Percentiles rank a stretch among this genome's conserved stretches.
phyloP scores from a whole-genome alignment of 2,329 filamentous ascomycete species.

The Lizonia empirigonia region DNA sequence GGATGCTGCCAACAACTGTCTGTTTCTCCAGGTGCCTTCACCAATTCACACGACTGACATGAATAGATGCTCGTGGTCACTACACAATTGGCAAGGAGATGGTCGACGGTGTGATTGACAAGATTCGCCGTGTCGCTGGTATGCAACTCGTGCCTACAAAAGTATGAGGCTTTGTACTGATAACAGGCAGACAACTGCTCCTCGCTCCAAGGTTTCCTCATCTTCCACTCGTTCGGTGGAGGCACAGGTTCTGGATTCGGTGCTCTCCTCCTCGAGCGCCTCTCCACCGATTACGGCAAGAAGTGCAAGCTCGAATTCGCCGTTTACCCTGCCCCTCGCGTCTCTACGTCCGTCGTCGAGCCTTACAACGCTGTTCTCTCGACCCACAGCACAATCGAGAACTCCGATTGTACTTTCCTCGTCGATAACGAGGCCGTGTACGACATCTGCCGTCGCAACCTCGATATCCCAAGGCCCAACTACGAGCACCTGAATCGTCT shows the following conservation, averaged over 20 bases:
- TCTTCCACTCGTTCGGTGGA: conserved; percentile 77
- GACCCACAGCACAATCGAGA: conserved; percentile 76
- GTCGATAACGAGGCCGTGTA: conserved; percentile 78
- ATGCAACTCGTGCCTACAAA: conserved; percentile 32
- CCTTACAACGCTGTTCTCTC: conserved; percentile 76
- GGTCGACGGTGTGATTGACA: conserved; percentile 72
- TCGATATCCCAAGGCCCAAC: conserved; percentile 71
- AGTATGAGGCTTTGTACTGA: conserved; percentile 19
- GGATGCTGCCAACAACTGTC: conserved; percentile 77
- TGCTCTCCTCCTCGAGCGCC: conserved; percentile 72
- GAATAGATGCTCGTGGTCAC: conserved; percentile 70
- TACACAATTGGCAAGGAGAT: conserved; percentile 80
- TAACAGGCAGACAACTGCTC: conserved; percentile 67
- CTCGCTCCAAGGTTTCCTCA: conserved; percentile 73
- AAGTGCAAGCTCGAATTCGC: conserved; percentile 79
- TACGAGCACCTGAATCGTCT: conserved; percentile 75
- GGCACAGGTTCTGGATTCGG: conserved; percentile 76
- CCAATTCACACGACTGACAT: conserved; percentile 24
- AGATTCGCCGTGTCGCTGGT: conserved; percentile 72
- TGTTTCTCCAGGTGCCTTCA: conserved; percentile 17
- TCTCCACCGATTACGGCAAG: conserved; percentile 76
- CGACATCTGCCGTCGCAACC: conserved; percentile 74
- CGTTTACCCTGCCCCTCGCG: conserved; percentile 72
- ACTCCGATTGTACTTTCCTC: conserved; percentile 79
- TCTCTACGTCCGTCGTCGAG: conserved; percentile 73